A percentile compares a stretch with the other conserved stretches of the same genome.
phyloP scores from a whole-genome alignment of 768 basidiomycete genomes.

The Lactarius evosmus region DNA sequence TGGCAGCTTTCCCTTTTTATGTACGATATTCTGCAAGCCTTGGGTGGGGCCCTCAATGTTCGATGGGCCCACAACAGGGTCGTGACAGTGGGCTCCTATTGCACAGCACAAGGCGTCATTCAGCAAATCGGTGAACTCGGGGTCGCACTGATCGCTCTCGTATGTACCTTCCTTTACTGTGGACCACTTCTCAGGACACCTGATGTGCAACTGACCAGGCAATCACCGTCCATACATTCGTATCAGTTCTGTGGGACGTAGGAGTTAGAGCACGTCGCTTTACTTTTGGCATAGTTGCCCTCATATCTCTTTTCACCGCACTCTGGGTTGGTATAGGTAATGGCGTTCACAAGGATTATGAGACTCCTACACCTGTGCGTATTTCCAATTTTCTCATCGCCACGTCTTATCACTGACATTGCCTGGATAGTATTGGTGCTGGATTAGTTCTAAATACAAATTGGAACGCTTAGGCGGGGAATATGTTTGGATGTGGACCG shows the following conservation, averaged over 20 bases:
- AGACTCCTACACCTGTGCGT: slow-evolving; percentile 38
- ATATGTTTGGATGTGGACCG: slow-evolving; percentile 47
- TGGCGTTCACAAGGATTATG: slow-evolving; percentile 27
- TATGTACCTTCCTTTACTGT: slow-evolving; percentile 26
- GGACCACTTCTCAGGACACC: background rate
- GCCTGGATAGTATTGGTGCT: slow-evolving; percentile 39
- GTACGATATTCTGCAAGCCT: slow-evolving; percentile 40
- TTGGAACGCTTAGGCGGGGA: slow-evolving; percentile 39
- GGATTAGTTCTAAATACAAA: slow-evolving; percentile 37
- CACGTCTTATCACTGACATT: background rate
- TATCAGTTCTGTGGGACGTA: slow-evolving; percentile 38
- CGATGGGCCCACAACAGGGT: slow-evolving; percentile 38
- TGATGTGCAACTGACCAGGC: slow-evolving; percentile 31
- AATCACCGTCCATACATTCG: slow-evolving; percentile 44
- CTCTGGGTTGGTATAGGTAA: slow-evolving; percentile 40
- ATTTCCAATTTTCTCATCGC: background rate
- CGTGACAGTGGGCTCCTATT: slow-evolving; percentile 37
- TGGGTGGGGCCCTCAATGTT: slow-evolving; percentile 40
- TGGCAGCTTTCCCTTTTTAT: slow-evolving; percentile 30
- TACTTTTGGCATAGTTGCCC: slow-evolving; percentile 27
- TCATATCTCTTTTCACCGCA: slow-evolving; percentile 26
- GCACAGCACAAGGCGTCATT: slow-evolving; percentile 40
- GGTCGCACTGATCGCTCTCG: slow-evolving; percentile 42
- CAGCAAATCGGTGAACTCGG: slow-evolving; percentile 44
- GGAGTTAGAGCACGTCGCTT: slow-evolving; percentile 31